Evolutionary conservation across 768 basidiomycete genomes (phyloP), one percentile per base, ranked within the genome.

Genomic region (Lyophyllum atratum): DNA sequence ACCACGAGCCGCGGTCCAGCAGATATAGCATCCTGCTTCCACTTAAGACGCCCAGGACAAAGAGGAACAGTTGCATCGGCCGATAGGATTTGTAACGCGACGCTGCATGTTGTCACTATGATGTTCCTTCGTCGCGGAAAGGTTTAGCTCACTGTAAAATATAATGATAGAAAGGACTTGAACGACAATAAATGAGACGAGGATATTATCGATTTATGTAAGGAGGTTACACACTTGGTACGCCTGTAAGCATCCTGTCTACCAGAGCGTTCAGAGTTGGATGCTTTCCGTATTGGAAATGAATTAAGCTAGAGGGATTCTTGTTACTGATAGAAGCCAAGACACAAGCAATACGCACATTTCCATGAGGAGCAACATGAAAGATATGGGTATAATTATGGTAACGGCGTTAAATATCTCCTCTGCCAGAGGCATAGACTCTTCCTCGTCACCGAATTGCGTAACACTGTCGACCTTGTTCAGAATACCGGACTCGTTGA

Each of bases 311-410:
- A 58, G 5, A 22, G 17, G 15, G 14, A n/a, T 19, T 5, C 11
- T 5, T 29, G 24, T 57, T 22, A 47, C 3, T 31, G 47, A n/a
- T 11, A 17, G 26, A 31, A 10, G 25, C 7, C 8, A 48, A 42
- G 14, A 52, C n/a, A 19, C 31, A 33, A 48, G 54, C 33, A 50
- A 55, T 19, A 74, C 90, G 64, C 67, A 94, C 92, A 93, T 89
- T 66, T 92, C 87, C 90, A 94, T 92, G 76, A 92, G 74, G 15
- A 93, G 65, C 37, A 93, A 76, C 49, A 93, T 73, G 66, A 86
- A 93, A 2, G 84, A 84, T 64, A 89, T 84, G 0, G 92, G 92
- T 31, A 89, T 85, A 54, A 92, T 81, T 52, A 88, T 72, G 19
- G 89, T 69, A 17, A 81, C 61, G 10, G 89, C 76, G 60, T 85